Evolutionary conservation across 1,139 yeast species (phyloP).

Genomic region (Nakaseomyces delphensis): DNA sequence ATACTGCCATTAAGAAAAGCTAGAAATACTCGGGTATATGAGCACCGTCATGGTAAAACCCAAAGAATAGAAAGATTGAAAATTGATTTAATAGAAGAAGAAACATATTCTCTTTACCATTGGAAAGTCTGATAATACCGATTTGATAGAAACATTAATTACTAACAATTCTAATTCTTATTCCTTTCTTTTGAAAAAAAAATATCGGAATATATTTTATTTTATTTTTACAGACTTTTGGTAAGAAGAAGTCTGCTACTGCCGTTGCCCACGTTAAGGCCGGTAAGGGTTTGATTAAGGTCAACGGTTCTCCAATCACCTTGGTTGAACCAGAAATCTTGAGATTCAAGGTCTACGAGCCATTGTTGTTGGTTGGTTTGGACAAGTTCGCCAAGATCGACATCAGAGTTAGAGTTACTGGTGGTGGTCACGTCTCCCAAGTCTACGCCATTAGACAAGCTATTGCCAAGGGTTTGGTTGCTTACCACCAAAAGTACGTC

Average conservation of each 20-base stretch:
- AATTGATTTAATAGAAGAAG: not conserved
- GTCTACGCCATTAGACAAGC: constrained; percentile 99
- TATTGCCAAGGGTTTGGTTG: constrained; percentile 98
- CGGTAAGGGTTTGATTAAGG: constrained; percentile 98
- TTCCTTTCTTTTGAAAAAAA: too few species aligned
- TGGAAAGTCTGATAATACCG: not conserved
- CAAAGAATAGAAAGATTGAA: too few species aligned
- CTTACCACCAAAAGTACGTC: constrained; percentile 98
- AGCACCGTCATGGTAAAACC: too few species aligned
- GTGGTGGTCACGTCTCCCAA: constrained; percentile 99
- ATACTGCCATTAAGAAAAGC: too few species aligned
- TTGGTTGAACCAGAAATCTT: constrained; percentile 98
- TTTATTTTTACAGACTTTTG: too few species aligned
- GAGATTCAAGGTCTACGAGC: constrained; percentile 99
- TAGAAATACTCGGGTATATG: too few species aligned
- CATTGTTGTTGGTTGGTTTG: constrained; percentile 94
- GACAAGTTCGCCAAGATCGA: constrained; percentile 98
- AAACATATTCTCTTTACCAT: not conserved
- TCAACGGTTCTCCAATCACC: constrained; percentile 98
- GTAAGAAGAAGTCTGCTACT: constrained; percentile 99
- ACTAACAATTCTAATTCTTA: not conserved
- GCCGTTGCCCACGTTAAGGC: constrained; percentile 99
- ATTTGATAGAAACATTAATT: not conserved
- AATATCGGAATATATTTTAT: too few species aligned
- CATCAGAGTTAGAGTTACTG: constrained; percentile 97